Evolutionary conservation across 164 flowering plant species (phyloP).

Genomic region (Tetracentron sinense): DNA sequence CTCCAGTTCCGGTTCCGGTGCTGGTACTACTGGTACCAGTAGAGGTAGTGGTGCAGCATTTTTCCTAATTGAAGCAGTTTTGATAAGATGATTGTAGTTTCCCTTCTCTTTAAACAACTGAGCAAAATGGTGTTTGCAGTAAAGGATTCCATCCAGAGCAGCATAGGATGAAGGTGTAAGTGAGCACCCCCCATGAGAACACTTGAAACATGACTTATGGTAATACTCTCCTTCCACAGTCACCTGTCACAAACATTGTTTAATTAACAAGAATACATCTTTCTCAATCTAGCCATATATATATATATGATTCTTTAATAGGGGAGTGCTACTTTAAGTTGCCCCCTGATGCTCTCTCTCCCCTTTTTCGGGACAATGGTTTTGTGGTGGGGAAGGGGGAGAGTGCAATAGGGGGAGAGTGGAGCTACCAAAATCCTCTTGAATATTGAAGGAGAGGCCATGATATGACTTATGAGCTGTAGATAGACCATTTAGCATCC

Average conservation of each 20-base stretch:
- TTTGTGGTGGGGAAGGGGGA: too few relatives aligned
- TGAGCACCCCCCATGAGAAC: conserved; percentile 35
- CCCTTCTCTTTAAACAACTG: conserved; percentile 54
- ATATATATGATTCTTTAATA: too few relatives aligned
- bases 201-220: conserved; percentile 35
- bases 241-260: conserved; percentile 15
- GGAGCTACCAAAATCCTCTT: too few relatives aligned
- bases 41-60: conserved; percentile 4
- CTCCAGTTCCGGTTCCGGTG: conserved; percentile 8
- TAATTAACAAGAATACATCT: neutral
- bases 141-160: conserved; percentile 33
- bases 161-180: conserved; percentile 33
- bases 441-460: too few relatives aligned
- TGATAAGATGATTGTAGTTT: conserved; percentile 30
- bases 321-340: too few relatives aligned
- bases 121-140: conserved; percentile 48
- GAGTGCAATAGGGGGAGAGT: too few relatives aligned
- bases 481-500: too few relatives aligned
- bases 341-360: too few relatives aligned
- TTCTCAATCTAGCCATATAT: neutral
- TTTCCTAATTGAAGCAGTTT: conserved; percentile 24
- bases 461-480: too few relatives aligned
- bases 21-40: neutral
- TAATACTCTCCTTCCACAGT: conserved; percentile 33
- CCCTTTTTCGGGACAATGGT: too few relatives aligned